A percentile compares a stretch with the other conserved stretches of the same genome.
Evolutionary conservation across 164 flowering plant genomes (phyloP).

Genomic region (Taxillus chinensis): DNA sequence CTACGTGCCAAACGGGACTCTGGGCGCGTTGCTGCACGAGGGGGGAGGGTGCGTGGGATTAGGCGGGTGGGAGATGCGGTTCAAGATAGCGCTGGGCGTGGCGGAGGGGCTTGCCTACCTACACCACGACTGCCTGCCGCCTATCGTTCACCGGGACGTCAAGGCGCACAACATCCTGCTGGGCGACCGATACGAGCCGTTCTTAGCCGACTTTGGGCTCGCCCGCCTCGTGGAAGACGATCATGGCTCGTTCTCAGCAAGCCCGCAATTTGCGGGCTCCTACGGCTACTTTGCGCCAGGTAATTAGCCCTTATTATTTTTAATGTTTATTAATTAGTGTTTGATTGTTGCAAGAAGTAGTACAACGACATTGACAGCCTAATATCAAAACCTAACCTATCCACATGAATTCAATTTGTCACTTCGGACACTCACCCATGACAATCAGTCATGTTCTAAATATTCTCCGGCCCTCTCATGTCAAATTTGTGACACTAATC

Average conservation of each 20-base stretch:
- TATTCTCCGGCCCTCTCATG: no score
- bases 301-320: constrained; percentile 12
- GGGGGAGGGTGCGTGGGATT: constrained; percentile 13
- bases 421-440: no score
- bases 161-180: constrained; percentile 63
- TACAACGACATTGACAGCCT: no score
- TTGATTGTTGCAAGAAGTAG: neutral
- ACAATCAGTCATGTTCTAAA: no score
- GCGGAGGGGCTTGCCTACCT: constrained; percentile 75
- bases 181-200: constrained; percentile 56
- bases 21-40: constrained; percentile 51
- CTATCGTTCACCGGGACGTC: constrained; percentile 81
- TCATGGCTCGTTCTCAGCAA: constrained; percentile 25
- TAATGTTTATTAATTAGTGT: neutral
- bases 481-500: no score
- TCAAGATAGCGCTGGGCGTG: constrained; percentile 63
- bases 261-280: constrained; percentile 75
- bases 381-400: no score
- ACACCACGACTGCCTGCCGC: constrained; percentile 77
- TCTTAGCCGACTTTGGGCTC: constrained; percentile 73
- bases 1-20: constrained; percentile 47
- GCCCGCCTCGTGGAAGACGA: constrained; percentile 56
- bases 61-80: constrained; percentile 59
- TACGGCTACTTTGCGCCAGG: constrained; percentile 91
- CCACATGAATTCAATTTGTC: no score